A percentile compares a stretch with the other conserved stretches of the same genome.
These are phyloP conservation scores for Clavulina sp. DNA, from an alignment of 768 basidiomycete species.

Conservation along the genomic window DNA sequence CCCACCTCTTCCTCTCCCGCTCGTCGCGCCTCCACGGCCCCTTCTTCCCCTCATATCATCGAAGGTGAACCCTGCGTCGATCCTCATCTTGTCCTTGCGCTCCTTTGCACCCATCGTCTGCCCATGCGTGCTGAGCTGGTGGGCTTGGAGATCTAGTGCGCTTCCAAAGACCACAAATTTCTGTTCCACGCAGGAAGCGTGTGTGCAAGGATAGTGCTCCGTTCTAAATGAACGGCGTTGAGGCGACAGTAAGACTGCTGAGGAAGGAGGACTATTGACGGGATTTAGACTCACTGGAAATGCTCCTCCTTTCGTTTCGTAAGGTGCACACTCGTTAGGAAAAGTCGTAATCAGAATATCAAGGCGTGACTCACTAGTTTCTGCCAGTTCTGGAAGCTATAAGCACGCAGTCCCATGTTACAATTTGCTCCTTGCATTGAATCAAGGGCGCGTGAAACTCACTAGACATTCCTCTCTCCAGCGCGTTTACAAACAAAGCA, in stretches of 20 bases:
- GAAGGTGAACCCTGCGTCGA: slow-evolving; percentile 52
- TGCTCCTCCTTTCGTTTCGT: neutral
- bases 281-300: slow-evolving; percentile 1
- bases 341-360: slow-evolving; percentile 14
- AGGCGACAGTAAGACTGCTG: slow-evolving; percentile 52
- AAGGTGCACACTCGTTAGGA: neutral
- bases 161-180: slow-evolving; percentile 94
- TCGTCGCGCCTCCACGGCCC: no score
- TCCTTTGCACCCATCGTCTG: slow-evolving; percentile 54
- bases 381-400: slow-evolving; percentile 65
- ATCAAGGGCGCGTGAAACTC: slow-evolving; percentile 19
- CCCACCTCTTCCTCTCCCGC: slow-evolving; percentile 22
- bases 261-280: neutral
- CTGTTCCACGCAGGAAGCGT: slow-evolving; percentile 53
- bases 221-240: slow-evolving; percentile 19
- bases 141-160: slow-evolving; percentile 75
- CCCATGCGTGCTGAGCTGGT: slow-evolving; percentile 73
- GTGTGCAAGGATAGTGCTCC: slow-evolving; percentile 62
- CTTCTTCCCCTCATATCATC: slow-evolving; percentile 45
- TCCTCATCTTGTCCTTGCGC: slow-evolving; percentile 45
- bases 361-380: slow-evolving; percentile 32
- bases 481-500: slow-evolving; percentile 86
- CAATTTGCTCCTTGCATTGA: neutral
- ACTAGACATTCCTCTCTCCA: slow-evolving; percentile 75
- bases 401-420: neutral